phyloP scores from a whole-genome alignment of 177 flowering plant species.

The Vitis hybrid region DNA sequence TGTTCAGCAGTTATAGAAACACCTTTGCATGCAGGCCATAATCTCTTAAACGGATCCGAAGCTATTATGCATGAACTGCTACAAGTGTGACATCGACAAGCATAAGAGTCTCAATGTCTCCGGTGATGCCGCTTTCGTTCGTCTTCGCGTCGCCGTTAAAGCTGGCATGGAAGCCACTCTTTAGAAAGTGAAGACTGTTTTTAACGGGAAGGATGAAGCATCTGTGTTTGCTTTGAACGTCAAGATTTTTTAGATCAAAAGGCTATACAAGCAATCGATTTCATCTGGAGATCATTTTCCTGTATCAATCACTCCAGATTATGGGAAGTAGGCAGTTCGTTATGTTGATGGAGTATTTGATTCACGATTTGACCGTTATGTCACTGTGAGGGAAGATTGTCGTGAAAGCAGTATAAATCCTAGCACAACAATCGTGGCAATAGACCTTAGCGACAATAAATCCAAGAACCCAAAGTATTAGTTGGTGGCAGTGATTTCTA shows the following conservation, averaged over 20 bases:
- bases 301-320: slow-evolving; percentile 77
- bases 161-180: no score
- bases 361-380: slow-evolving; percentile 55
- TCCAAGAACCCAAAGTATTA: slow-evolving; percentile 72
- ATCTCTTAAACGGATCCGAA: no score
- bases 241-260: slow-evolving; percentile 44
- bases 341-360: slow-evolving; percentile 96
- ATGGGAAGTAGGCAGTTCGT: slow-evolving; percentile 61
- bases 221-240: no score
- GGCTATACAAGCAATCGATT: slow-evolving; percentile 74
- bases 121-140: no score
- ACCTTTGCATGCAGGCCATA: no score
- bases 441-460: slow-evolving; percentile 34
- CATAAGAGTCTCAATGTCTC: no score
- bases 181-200: no score
- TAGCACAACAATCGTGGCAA: slow-evolving; percentile 57
- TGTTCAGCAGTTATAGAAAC: no score
- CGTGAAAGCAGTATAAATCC: slow-evolving; percentile 65
- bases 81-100: no score
- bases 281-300: slow-evolving; percentile 48
- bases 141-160: no score
- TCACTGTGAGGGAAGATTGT: slow-evolving; percentile 84
- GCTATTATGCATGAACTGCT: no score
- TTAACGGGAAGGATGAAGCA: no score
- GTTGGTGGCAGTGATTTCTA: slow-evolving; percentile 90